Percentiles rank a stretch among this genome's conserved stretches.
Conservation (phyloP, 345 rosid species). For the Turnera subulata region DNA sequence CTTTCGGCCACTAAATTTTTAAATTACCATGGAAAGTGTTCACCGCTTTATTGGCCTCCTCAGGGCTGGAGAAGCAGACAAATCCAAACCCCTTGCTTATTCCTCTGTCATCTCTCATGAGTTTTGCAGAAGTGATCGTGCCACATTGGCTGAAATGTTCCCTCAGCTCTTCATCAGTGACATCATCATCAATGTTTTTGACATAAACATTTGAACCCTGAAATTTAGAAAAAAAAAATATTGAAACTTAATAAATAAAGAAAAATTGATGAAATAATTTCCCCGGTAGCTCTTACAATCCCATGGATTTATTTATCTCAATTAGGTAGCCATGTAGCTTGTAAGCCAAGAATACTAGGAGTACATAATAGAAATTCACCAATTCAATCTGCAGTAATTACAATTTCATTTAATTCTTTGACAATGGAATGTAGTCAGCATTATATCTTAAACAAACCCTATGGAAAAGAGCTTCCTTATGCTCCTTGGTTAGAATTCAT, state of each 20-base stretch:
- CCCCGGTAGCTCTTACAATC: too few relatives aligned
- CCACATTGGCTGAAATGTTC: constrained; percentile 67
- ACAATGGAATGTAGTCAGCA: too few relatives aligned
- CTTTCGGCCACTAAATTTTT: neutral
- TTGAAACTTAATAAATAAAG: too few relatives aligned
- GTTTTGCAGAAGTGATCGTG: constrained; percentile 50
- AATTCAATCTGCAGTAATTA: too few relatives aligned
- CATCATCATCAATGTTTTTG: constrained; percentile 58
- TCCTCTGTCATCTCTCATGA: constrained; percentile 71
- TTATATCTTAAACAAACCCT: too few relatives aligned
- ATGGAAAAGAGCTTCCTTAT: too few relatives aligned
- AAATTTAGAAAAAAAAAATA: constrained; percentile 12
- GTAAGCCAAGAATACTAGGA: too few relatives aligned
- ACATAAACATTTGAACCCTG: constrained; percentile 68
- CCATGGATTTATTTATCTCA: too few relatives aligned
- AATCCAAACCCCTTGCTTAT: constrained; percentile 70
- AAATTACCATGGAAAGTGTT: constrained; percentile 48
- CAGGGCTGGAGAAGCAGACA: constrained; percentile 64
- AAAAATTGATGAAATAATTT: neutral
- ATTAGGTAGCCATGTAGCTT: too few relatives aligned
- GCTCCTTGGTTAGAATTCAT: too few relatives aligned
- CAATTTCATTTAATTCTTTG: too few relatives aligned
- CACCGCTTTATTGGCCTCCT: constrained; percentile 62
- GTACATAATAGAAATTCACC: too few relatives aligned
- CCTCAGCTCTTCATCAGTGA: constrained; percentile 60